A percentile compares a stretch with the other conserved stretches of the same genome.
These are phyloP conservation scores for Isabelozyma gotoi DNA, from an alignment of 805 yeast species.

Conservation along the genomic window DNA sequence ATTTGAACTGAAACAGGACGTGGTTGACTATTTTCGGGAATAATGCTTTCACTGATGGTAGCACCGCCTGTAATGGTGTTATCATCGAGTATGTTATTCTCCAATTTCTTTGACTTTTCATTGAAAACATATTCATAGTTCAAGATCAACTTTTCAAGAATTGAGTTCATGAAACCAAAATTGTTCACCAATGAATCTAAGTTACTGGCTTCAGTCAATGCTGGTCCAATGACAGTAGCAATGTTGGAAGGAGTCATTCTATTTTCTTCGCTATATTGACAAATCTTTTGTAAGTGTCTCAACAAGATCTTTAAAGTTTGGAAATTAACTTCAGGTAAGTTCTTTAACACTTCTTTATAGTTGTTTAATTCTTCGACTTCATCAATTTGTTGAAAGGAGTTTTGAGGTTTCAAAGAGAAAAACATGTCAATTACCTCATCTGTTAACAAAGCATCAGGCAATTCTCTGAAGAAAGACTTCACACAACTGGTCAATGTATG, in stretches of 20 bases:
- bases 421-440: conserved; percentile 63
- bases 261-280: conserved; percentile 64
- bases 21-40: background rate
- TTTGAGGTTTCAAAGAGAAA: conserved; percentile 32
- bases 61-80: background rate
- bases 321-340: conserved; percentile 66
- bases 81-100: background rate
- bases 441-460: conserved; percentile 81
- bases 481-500: conserved; percentile 88
- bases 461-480: conserved; percentile 77
- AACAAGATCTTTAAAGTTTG: conserved; percentile 66
- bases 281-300: conserved; percentile 68
- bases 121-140: conserved; percentile 42
- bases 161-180: conserved; percentile 55
- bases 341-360: conserved; percentile 29
- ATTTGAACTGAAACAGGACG: too few relatives aligned
- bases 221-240: conserved; percentile 83
- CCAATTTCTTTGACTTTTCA: background rate
- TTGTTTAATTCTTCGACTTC: conserved; percentile 11
- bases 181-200: conserved; percentile 46
- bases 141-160: conserved; percentile 50
- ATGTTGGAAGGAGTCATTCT: conserved; percentile 87
- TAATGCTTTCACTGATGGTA: background rate
- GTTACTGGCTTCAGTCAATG: conserved; percentile 54
- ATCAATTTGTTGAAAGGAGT: conserved; percentile 7